Evolutionary conservation across 225 moss, liverwort and hornwort genomes (phyloP).

Genomic region (Straminergon stramineum): DNA sequence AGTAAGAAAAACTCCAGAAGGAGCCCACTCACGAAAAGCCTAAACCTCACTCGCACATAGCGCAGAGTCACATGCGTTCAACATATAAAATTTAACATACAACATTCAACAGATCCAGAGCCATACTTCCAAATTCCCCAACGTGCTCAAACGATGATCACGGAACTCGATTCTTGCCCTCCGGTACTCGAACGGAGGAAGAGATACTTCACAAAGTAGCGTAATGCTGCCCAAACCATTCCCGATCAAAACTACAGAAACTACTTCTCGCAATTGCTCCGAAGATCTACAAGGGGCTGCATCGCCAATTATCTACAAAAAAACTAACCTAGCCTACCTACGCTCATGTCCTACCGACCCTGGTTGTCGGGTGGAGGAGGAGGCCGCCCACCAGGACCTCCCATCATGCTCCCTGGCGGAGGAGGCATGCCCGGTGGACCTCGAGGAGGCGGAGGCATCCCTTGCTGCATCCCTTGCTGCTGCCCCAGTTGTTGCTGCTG

Average conservation of each 20-base stretch:
- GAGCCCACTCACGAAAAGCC: slow-evolving; percentile 6
- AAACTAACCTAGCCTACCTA: background rate
- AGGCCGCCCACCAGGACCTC: slow-evolving; percentile 43
- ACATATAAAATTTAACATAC: background rate
- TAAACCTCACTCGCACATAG: background rate
- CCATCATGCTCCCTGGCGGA: slow-evolving; percentile 79
- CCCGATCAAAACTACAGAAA: background rate
- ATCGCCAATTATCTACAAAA: background rate
- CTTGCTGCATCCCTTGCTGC: slow-evolving; percentile 6
- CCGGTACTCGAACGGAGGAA: background rate
- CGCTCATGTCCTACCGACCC: slow-evolving; percentile 25
- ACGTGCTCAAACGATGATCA: background rate
- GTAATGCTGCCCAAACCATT: background rate
- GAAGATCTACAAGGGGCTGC: background rate
- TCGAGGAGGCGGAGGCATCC: slow-evolving; percentile 38
- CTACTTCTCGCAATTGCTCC: background rate
- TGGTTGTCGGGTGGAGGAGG: slow-evolving; percentile 66
- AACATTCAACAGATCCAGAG: background rate
- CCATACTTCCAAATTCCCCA: background rate
- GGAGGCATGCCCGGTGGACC: slow-evolving; percentile 59
- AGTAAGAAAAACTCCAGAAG: background rate
- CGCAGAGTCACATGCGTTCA: background rate
- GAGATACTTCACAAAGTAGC: background rate
- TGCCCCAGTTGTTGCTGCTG: slow-evolving; percentile 14
- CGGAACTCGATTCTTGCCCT: background rate